phyloP scores from a whole-genome alignment of 257 asterid genomes.

The Fraxinus americana region DNA sequence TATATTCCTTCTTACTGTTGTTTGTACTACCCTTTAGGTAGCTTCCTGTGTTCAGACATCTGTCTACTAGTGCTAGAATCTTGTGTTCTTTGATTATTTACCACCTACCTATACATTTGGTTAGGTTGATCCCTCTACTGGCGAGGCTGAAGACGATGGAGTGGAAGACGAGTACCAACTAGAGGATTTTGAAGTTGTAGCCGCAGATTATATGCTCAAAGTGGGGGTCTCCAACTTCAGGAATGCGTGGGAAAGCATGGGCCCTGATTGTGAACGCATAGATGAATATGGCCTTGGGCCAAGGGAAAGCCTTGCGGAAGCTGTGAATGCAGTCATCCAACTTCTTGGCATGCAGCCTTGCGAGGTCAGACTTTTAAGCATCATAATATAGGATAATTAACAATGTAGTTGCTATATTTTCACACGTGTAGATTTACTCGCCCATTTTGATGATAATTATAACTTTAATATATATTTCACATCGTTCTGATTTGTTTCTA shows the following conservation, averaged over 20 bases:
- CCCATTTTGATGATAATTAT: too few relatives aligned
- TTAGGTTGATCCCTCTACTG: constrained; percentile 91
- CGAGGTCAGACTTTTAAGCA: constrained; percentile 62
- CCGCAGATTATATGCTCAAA: constrained; percentile 91
- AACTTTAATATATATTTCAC: too few relatives aligned
- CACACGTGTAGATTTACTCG: neutral
- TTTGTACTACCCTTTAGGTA: neutral
- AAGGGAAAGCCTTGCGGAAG: constrained; percentile 85
- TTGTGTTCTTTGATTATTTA: neutral
- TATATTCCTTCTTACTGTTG: neutral
- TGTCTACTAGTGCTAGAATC: neutral
- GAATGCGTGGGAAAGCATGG: constrained; percentile 96
- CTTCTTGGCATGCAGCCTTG: constrained; percentile 99
- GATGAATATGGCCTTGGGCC: constrained; percentile 98
- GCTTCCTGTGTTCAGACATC: neutral
- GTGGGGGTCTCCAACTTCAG: constrained; percentile 91
- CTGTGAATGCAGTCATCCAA: constrained; percentile 81
- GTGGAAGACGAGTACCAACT: constrained; percentile 98
- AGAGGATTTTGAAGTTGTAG: constrained; percentile 89
- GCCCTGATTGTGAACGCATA: constrained; percentile 64
- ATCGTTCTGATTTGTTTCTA: too few relatives aligned
- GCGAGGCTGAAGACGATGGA: constrained; percentile 95
- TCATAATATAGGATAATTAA: too few relatives aligned
- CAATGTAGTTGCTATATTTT: too few relatives aligned
- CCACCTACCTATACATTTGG: constrained; percentile 10